phyloP scores from a whole-genome alignment of 306 rosid genomes.

The Psophocarpus tetragonolobus region DNA sequence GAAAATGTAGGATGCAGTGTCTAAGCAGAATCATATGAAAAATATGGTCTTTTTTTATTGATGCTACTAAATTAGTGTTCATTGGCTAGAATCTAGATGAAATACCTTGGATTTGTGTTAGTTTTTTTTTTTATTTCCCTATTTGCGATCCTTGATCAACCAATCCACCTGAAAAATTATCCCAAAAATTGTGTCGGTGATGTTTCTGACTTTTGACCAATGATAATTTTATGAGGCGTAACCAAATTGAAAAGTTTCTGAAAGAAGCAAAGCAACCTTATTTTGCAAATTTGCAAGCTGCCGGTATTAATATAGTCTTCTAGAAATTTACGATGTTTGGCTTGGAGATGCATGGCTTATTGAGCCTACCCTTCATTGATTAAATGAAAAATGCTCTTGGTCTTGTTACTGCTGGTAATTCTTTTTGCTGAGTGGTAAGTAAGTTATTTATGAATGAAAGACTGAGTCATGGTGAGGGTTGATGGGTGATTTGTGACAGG shows the following conservation, averaged over 20 bases:
- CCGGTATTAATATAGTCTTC: background rate
- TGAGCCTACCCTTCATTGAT: background rate
- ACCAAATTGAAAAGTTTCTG: slow-evolving; percentile 22
- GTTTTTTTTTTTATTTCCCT: background rate
- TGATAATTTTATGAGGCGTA: background rate
- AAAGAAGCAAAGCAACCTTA: slow-evolving; percentile 1
- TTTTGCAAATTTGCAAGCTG: background rate
- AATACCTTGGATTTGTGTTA: background rate
- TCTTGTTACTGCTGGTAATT: background rate
- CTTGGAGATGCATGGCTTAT: background rate
- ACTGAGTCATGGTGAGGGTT: slow-evolving; percentile 18
- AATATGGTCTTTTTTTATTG: background rate
- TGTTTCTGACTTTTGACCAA: background rate
- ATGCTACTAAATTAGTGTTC: slow-evolving; percentile 20
- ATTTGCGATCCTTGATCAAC: background rate
- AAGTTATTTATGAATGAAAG: slow-evolving; percentile 26
- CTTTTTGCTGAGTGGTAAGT: slow-evolving; percentile 1
- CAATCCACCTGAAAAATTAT: background rate
- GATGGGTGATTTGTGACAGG: slow-evolving; percentile 75
- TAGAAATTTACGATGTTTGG: background rate
- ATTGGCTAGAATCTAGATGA: background rate
- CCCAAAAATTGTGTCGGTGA: slow-evolving; percentile 10
- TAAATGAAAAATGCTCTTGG: background rate
- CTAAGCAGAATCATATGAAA: slow-evolving; percentile 16
- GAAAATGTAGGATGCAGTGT: background rate